phyloP scores from a whole-genome alignment of 2,329 filamentous ascomycete species.

The Cladosporium sp. region DNA sequence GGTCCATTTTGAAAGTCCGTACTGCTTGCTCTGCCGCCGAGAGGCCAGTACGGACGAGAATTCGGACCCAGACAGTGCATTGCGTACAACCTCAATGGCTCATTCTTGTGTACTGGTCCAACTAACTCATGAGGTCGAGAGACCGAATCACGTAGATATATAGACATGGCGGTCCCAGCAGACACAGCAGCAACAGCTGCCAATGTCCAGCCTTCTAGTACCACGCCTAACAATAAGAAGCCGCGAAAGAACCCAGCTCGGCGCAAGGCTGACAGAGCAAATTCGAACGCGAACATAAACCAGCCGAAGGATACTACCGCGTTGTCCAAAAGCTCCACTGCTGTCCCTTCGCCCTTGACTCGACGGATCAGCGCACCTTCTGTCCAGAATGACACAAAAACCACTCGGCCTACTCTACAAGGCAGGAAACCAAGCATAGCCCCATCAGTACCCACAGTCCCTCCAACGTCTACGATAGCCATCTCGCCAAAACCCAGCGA shows the following conservation, averaged over 20 bases:
- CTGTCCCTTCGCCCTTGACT: not conserved
- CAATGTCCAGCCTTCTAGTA: not conserved
- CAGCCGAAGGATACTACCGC: not conserved
- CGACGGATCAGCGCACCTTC: slow-evolving; percentile 10
- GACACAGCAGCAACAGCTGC: not conserved
- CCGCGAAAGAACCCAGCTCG: slow-evolving; percentile 27
- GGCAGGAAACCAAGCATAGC: not conserved
- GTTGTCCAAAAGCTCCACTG: not conserved
- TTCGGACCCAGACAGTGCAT: not conserved
- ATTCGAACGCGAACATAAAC: not conserved
- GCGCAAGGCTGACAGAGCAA: slow-evolving; percentile 25
- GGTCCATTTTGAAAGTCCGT: not conserved
- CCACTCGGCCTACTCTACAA: not conserved
- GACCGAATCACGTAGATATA: not conserved
- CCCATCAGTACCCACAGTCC: not conserved
- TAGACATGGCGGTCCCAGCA: not conserved
- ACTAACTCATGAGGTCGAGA: not conserved
- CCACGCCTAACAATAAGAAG: slow-evolving; percentile 14
- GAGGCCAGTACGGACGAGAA: not conserved
- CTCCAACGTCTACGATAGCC: not conserved
- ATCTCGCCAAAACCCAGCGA: not conserved
- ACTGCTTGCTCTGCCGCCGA: not conserved
- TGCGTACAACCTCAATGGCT: not conserved
- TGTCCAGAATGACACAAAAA: not conserved
- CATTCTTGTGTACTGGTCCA: not conserved